These are phyloP conservation scores for Piper longum DNA, from an alignment of 164 flowering plant species.

Conservation along the genomic window DNA sequence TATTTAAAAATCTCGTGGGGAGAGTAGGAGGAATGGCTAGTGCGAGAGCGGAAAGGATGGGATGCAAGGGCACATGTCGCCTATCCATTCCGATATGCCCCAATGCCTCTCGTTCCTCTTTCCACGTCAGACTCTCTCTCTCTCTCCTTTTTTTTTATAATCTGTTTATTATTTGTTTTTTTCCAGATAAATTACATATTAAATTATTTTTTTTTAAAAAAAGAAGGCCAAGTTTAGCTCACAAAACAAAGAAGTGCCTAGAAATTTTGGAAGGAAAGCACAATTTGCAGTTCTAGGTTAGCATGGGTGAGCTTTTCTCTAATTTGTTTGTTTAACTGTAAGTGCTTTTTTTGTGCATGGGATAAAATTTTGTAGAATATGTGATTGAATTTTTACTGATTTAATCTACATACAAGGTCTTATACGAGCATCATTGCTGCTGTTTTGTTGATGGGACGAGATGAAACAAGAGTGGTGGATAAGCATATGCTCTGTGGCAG, in stretches of 20 bases:
- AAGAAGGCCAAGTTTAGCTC: too few species aligned
- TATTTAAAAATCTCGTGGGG: too few species aligned
- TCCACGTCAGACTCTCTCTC: conserved; percentile 7
- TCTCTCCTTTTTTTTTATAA: background rate
- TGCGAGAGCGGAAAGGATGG: conserved; percentile 9
- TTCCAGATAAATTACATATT: background rate
- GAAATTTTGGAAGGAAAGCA: background rate
- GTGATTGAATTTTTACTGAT: background rate
- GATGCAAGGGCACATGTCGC: conserved; percentile 4
- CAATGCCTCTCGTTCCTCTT: background rate
- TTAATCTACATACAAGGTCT: too few species aligned
- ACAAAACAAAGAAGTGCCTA: background rate
- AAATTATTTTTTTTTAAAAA: too few species aligned
- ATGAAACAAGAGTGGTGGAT: conserved; percentile 3
- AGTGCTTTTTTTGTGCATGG: background rate
- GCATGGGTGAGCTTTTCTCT: too few species aligned
- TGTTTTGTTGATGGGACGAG: background rate
- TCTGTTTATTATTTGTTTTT: too few species aligned
- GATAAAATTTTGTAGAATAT: background rate
- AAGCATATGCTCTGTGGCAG: background rate
- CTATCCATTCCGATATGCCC: conserved; percentile 9
- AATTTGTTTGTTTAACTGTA: too few species aligned
- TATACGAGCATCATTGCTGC: background rate
- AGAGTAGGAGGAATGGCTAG: conserved; percentile 1
- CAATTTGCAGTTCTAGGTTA: too few species aligned